Evolutionary conservation across 2,329 filamentous ascomycete genomes (phyloP), one percentile per base, ranked within the genome.

Genomic region (Penicillium sp.): DNA sequence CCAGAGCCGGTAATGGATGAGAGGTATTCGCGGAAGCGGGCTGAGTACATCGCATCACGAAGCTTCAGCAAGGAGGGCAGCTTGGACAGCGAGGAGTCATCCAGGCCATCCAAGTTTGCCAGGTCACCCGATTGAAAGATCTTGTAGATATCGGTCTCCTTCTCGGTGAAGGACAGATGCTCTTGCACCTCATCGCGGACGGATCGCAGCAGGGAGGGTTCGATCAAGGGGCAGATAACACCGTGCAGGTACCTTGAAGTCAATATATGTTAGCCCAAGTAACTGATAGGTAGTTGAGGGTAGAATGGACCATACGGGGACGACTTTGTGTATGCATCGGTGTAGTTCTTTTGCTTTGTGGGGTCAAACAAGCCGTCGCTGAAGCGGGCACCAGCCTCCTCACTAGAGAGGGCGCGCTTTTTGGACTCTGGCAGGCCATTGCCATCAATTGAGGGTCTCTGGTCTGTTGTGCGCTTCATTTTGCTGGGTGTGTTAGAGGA

Each of bases 101-200:
- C 92, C 47, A 99, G 86, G 26, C 95, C 95, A 78, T 97, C 94
- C 61, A 99, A 88, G 79, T 99, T 99, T 51, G 95, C 95, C 37
- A 99, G 86, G 77, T 99, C 95, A 68, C 95, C 95, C 4, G 94
- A 98, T 82, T 99, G 95, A 84, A 97, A 93, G 75, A 99, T 98
- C 80, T 96, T 97, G 86, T 99, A 99, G 72, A 99, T 99, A 78
- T 99, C 95, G 53, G 95, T 99, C 80, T 99, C 95, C 79, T 99
- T 99, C 71, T 93, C 93, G 13, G 95, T 97, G 81, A 99, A 99
- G 69, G 91, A 89, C 69, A 99, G 91, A 75, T 97, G 93, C 69
- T 90, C 85, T 78, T 90, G 89, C 78, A 98, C 94, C 81, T 99
- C 95, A 73, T 86, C 81, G 75, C 95, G 93, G 62, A 99, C 95